Conservation (phyloP, 768 basidiomycete genomes). For the Mycena polygramma region DNA sequence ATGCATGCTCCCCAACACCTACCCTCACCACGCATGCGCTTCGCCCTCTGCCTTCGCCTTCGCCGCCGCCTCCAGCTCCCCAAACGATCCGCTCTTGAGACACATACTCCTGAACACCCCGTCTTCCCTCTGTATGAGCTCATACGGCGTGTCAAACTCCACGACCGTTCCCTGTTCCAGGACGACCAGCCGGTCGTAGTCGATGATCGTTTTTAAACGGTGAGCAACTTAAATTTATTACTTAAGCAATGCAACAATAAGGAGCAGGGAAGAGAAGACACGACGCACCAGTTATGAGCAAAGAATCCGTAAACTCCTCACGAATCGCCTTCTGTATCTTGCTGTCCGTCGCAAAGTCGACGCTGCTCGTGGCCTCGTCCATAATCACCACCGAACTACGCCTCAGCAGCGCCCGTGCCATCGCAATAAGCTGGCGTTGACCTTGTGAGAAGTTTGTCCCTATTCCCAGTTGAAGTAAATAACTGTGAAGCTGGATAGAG, state of each 20-base stretch:
- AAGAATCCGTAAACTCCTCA: not conserved
- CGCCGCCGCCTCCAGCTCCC: constrained; percentile 37
- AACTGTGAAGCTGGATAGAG: no score
- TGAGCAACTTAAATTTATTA: constrained; percentile 38
- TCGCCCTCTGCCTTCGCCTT: constrained; percentile 31
- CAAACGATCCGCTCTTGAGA: constrained; percentile 54
- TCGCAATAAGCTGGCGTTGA: constrained; percentile 85
- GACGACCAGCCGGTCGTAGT: constrained; percentile 76
- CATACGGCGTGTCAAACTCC: constrained; percentile 67
- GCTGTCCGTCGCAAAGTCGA: not conserved
- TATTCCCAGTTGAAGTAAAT: no score
- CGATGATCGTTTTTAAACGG: constrained; percentile 56
- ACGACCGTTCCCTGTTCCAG: constrained; percentile 77
- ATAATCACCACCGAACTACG: not conserved
- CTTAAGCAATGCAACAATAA: not conserved
- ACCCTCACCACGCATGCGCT: constrained; percentile 1
- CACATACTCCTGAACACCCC: constrained; percentile 69
- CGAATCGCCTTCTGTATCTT: constrained; percentile 4
- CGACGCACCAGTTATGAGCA: not conserved
- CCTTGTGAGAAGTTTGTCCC: constrained; percentile 92
- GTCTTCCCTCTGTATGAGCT: constrained; percentile 59
- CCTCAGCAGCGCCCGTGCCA: not conserved
- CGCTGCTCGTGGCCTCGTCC: constrained; percentile 5
- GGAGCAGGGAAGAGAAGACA: not conserved
- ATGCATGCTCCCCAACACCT: no score